Evolutionary conservation across 768 basidiomycete species (phyloP).

Genomic region (Leccinellum luteum): DNA sequence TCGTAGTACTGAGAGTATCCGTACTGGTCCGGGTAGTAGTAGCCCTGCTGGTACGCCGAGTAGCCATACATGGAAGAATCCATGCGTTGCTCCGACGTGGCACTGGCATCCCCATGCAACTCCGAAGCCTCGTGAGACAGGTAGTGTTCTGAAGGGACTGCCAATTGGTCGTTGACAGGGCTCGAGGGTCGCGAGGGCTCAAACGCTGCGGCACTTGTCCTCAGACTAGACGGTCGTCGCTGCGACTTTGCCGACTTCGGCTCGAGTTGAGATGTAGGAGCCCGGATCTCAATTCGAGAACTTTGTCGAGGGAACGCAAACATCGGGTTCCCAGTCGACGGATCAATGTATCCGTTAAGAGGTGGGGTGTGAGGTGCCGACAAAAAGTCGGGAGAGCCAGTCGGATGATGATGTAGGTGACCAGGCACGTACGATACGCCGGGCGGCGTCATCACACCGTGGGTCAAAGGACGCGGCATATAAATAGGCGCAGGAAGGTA

Average conservation of each 20-base stretch:
- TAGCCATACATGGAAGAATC: conserved; percentile 50
- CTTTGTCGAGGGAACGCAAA: conserved; percentile 73
- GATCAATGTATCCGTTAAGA: conserved; percentile 62
- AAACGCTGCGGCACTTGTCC: conserved; percentile 51
- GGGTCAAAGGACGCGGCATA: conserved; percentile 64
- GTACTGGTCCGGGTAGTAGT: conserved; percentile 73
- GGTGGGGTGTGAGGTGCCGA: conserved; percentile 60
- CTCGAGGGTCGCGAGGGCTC: conserved; percentile 41
- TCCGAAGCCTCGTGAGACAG: conserved; percentile 8
- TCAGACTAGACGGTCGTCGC: conserved; percentile 40
- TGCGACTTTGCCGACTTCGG: conserved; percentile 21
- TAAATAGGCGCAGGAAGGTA: conserved; percentile 67
- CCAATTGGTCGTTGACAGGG: conserved; percentile 16
- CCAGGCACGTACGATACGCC: conserved; percentile 54
- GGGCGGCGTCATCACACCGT: conserved; percentile 49
- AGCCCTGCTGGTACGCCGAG: conserved; percentile 52
- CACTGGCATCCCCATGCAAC: conserved; percentile 14
- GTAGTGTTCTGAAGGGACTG: conserved; percentile 16
- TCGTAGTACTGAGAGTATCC: conserved; percentile 68
- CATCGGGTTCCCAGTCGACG: conserved; percentile 62
- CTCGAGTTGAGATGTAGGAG: conserved; percentile 40
- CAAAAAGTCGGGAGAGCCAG: conserved; percentile 62
- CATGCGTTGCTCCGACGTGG: conserved; percentile 27
- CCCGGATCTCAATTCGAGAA: conserved; percentile 72
- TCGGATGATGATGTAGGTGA: conserved; percentile 60